Percentiles rank a stretch among this genome's conserved stretches.
These are phyloP conservation scores for Diaporthe citrichinensis DNA, from an alignment of 2,329 filamentous ascomycete genomes.

Conservation along the genomic window DNA sequence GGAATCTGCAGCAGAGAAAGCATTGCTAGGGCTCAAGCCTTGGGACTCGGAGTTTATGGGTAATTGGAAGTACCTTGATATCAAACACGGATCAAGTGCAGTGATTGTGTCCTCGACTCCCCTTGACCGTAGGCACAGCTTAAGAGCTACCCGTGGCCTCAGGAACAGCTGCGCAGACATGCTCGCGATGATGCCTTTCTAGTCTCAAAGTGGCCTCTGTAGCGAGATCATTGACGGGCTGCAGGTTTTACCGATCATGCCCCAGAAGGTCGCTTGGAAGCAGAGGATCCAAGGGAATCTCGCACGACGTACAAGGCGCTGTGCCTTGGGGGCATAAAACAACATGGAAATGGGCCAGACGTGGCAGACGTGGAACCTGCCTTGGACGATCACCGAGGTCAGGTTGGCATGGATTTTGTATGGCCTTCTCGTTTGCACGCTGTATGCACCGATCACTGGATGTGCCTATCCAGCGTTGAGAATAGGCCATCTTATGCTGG, in stretches of 20 bases:
- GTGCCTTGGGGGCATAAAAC: neutral
- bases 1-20: neutral
- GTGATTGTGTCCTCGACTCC: neutral
- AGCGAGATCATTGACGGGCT: neutral
- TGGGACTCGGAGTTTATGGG: neutral
- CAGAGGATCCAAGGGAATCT: neutral
- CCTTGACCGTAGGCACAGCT: neutral
- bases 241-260: neutral
- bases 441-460: no score
- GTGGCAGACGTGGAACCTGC: neutral
- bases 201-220: neutral
- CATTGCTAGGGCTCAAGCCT: neutral
- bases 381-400: neutral
- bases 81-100: neutral
- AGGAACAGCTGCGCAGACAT: neutral
- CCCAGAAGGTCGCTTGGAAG: neutral
- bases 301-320: neutral
- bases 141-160: neutral
- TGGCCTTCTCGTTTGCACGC: neutral
- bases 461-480: neutral
- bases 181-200: neutral
- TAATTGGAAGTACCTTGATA: neutral
- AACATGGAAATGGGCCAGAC: neutral
- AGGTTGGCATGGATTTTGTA: neutral
- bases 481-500: neutral